Conservation (phyloP, 2,329 filamentous ascomycete species). For the Alternaria viburni region DNA sequence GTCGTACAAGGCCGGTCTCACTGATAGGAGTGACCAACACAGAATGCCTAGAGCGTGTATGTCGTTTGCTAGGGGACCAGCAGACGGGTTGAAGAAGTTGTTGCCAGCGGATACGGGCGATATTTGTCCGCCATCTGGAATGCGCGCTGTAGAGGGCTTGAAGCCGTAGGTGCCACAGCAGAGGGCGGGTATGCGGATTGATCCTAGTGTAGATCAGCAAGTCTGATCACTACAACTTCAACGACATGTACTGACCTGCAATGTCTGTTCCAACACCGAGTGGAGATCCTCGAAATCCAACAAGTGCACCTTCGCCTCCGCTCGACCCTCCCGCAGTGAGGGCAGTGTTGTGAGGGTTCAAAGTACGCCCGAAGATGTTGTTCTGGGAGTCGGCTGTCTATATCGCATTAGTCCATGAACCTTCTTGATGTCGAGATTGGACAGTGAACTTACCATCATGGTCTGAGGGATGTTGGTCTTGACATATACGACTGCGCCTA, state of each 20-base stretch:
- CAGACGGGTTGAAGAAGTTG: constrained; percentile 1
- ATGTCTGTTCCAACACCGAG: constrained; percentile 69
- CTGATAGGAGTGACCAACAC: constrained; percentile 2
- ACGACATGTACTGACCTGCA: constrained; percentile 15
- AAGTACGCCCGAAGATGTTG: constrained; percentile 65
- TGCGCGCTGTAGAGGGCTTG: constrained; percentile 59
- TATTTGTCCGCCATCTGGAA: constrained; percentile 48
- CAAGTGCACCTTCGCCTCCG: constrained; percentile 68
- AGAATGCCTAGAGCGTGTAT: background rate
- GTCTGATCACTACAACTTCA: background rate
- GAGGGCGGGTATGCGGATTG: constrained; percentile 56
- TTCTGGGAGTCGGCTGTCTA: constrained; percentile 63
- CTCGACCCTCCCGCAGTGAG: constrained; percentile 67
- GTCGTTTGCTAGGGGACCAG: constrained; percentile 9
- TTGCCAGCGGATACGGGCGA: background rate
- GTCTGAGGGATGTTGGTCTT: constrained; percentile 72
- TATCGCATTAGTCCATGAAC: constrained; percentile 39
- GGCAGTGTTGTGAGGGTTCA: constrained; percentile 65
- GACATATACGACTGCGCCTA: constrained; percentile 69
- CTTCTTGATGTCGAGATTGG: constrained; percentile 21
- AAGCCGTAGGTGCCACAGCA: constrained; percentile 61
- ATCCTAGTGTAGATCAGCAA: constrained; percentile 16
- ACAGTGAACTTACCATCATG: constrained; percentile 61
- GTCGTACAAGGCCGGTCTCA: constrained; percentile 4
- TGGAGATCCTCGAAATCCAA: constrained; percentile 63